Evolutionary conservation across 140 eudicot species (phyloP).

Genomic region (Cichorium intybus): DNA sequence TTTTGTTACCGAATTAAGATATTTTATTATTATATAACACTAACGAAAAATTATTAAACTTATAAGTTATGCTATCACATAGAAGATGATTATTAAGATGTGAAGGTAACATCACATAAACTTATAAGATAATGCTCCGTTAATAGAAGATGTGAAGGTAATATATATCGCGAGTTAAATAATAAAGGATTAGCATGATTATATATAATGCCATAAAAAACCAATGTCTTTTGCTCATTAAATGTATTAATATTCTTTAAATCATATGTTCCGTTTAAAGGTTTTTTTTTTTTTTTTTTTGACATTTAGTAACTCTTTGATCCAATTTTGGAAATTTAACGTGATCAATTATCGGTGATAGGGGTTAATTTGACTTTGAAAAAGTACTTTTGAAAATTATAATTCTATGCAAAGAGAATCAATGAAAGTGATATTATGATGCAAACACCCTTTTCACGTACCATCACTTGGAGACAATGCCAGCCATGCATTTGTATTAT

Average conservation of each 20-base stretch:
- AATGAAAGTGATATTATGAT: conserved; percentile 32
- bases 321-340: conserved; percentile 12
- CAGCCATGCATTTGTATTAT: conserved; percentile 13
- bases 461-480: conserved; percentile 19
- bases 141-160: no score
- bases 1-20: not conserved
- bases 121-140: no score
- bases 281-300: no score
- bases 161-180: no score
- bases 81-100: no score
- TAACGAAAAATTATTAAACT: not conserved
- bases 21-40: no score
- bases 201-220: not conserved
- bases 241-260: not conserved
- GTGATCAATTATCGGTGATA: conserved; percentile 14
- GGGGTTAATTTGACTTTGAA: conserved; percentile 27
- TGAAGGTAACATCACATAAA: not conserved
- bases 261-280: not conserved
- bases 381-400: conserved; percentile 8
- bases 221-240: not conserved
- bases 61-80: not conserved
- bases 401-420: conserved; percentile 13
- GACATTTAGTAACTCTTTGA: not conserved
- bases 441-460: conserved; percentile 22
- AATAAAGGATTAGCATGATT: not conserved